phyloP scores from a whole-genome alignment of 1,284 basidiomycete species.

The Cystobasidium pallidum region DNA sequence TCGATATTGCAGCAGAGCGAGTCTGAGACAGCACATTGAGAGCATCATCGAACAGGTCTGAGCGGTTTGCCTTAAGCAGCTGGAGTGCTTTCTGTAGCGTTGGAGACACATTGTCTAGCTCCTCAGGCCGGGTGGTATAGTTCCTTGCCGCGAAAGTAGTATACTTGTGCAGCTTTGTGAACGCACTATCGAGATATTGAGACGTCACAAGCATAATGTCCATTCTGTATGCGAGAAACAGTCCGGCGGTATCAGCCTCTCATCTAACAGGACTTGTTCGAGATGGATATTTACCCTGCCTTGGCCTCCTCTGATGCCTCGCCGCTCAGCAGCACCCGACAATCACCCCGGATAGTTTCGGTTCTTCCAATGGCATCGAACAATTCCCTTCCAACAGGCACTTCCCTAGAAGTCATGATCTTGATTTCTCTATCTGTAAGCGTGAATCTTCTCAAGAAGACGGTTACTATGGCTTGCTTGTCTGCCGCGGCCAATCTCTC shows the following conservation, averaged over 20 bases:
- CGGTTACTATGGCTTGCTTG: conserved; percentile 70
- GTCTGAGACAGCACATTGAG: conserved; percentile 76
- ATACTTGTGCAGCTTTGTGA: conserved; percentile 86
- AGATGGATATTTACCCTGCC: conserved; percentile 69
- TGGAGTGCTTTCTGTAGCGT: conserved; percentile 73
- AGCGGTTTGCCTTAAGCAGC: conserved; percentile 68
- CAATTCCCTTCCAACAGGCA: conserved; percentile 71
- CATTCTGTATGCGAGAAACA: conserved; percentile 60
- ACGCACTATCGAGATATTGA: conserved; percentile 80
- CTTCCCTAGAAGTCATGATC: conserved; percentile 74
- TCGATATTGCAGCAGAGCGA: conserved; percentile 76
- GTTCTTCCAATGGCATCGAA: conserved; percentile 87
- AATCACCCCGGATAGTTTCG: conserved; percentile 78
- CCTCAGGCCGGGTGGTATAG: conserved; percentile 72
- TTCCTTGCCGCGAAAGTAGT: conserved; percentile 82
- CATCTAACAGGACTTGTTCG: background rate
- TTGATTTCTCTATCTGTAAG: conserved; percentile 72
- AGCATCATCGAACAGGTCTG: conserved; percentile 72
- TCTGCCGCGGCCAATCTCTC: conserved; percentile 64
- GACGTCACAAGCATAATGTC: conserved; percentile 87
- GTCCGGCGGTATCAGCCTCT: background rate
- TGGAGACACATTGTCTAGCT: conserved; percentile 69
- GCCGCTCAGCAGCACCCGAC: conserved; percentile 81
- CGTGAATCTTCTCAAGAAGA: conserved; percentile 84
- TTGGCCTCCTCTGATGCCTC: conserved; percentile 73